Base-by-base conservation (phyloP, 1,284 basidiomycete genomes). In the Pterulicium gracile region DNA sequence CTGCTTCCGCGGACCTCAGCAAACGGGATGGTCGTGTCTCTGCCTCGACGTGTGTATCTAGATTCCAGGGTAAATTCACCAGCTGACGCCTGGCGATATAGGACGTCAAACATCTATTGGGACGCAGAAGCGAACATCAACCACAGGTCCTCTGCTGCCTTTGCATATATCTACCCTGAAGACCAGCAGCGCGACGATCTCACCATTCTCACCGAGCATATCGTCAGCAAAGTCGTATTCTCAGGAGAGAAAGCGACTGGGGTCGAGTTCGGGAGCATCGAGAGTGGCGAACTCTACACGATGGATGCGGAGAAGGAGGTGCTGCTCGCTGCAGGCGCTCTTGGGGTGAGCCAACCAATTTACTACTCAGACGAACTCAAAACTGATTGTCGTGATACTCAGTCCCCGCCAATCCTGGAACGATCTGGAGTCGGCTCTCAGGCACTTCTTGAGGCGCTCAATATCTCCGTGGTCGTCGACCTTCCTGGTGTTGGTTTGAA, bases 101-200 rank as follows among this genome's bases (percentile, higher is more conserved):
- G 51, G 3, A 51, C 55, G 2, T 57, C 55, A 55, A 55, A 52
- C 7, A 51, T 57, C 42, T 57, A 52, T 52, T 53, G 50, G 45
- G 51, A 56, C 41, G 47, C 50, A 10, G 51, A 44, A 3, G 47
- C 53, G 2, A 44, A 47, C 19, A 47, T 49, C 17, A 54, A 50
- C 12, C 50, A 56, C 17, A 64, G 67, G 7, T 59, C 59, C 0
- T 65, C 63, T 3, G 61, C 69, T 0, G 66, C 66, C 5, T 60
- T 63, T 2, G 66, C 66, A 1, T 68, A 68, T 52, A 57, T 63
- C 20, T 58, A 63, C 3, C 63, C 67, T 0, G 52, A 63, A 4
- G 55, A 59, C 42, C 46, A 54, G 15, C 44, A 50, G 14, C 55
- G 65, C 15, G 45, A 54, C 10, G 64, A 61, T 24, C 52, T 68